Evolutionary conservation across 352 stramenopile species (phyloP).

Genomic region (Pelagophyceae sp.): DNA sequence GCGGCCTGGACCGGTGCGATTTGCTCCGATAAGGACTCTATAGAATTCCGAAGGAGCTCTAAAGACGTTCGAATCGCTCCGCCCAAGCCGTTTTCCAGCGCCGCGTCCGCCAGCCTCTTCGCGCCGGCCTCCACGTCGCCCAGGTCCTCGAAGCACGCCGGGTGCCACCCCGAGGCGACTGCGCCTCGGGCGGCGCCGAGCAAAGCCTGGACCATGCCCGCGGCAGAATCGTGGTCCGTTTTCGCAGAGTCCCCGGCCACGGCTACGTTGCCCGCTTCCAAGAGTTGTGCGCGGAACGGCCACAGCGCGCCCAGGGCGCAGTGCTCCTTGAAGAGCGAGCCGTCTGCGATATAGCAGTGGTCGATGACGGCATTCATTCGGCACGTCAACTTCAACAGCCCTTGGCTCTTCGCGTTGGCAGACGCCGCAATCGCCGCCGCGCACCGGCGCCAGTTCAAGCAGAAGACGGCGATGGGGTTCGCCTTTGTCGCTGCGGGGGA

Average conservation of each 20-base stretch:
- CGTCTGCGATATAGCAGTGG: neutral
- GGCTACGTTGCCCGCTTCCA: neutral
- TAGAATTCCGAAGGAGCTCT: neutral
- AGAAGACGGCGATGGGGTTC: neutral
- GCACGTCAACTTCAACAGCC: neutral
- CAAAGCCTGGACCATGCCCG: neutral
- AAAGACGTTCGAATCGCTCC: neutral
- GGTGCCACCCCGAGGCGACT: neutral
- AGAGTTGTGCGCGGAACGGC: neutral
- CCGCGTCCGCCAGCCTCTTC: neutral
- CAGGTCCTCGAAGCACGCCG: neutral
- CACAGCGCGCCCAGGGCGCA: neutral
- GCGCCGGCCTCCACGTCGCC: neutral
- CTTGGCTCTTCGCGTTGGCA: neutral
- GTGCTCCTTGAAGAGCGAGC: neutral
- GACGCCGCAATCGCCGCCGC: neutral
- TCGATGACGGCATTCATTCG: neutral
- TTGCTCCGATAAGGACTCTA: neutral
- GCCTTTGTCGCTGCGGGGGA: neutral
- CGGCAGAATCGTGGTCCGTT: neutral
- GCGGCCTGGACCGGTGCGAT: slow-evolving; percentile 11
- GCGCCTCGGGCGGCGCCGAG: neutral
- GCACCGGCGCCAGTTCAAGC: neutral
- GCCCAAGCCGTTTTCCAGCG: neutral
- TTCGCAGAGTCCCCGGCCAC: neutral